Evolutionary conservation across 441 rosid species (phyloP).

Genomic region (Gossypium laxum): DNA sequence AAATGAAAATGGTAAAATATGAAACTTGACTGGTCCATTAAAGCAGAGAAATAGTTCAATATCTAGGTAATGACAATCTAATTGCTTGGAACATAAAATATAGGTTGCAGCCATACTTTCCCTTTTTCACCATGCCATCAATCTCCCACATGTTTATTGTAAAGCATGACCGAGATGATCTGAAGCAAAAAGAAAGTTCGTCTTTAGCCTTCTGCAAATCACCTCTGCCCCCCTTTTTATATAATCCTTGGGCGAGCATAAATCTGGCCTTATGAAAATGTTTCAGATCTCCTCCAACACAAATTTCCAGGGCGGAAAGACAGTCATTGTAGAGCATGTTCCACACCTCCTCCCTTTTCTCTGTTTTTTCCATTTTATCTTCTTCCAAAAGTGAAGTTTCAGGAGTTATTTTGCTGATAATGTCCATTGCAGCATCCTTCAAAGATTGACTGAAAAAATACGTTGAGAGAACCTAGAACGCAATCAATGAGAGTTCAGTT

Average conservation of each 20-base stretch:
- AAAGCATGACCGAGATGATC: conserved; percentile 84
- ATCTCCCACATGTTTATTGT: conserved; percentile 99
- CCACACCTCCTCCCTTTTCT: conserved; percentile 63
- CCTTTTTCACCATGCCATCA: conserved; percentile 95
- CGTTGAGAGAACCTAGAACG: conserved; percentile 52
- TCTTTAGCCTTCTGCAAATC: conserved; percentile 93
- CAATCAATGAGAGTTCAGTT: conserved; percentile 11
- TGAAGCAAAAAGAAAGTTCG: conserved; percentile 93
- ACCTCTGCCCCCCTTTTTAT: conserved; percentile 59
- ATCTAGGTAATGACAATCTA: neutral
- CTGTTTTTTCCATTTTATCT: conserved; percentile 33
- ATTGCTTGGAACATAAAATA: conserved; percentile 8
- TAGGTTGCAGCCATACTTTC: conserved; percentile 48
- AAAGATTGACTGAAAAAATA: conserved; percentile 55
- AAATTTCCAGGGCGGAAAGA: conserved; percentile 76
- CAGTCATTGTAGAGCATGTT: conserved; percentile 84
- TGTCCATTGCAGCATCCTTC: conserved; percentile 47
- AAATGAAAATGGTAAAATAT: neutral
- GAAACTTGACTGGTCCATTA: conserved; percentile 8
- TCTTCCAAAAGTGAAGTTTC: conserved; percentile 34
- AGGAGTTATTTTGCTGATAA: conserved; percentile 37
- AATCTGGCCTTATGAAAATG: conserved; percentile 98
- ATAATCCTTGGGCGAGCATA: conserved; percentile 87
- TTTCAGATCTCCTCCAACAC: conserved; percentile 94
- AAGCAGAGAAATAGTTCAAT: neutral